These are phyloP conservation scores for Anthracocystis walkeri DNA, from an alignment of 1,284 basidiomycete species.

Conservation along the genomic window DNA sequence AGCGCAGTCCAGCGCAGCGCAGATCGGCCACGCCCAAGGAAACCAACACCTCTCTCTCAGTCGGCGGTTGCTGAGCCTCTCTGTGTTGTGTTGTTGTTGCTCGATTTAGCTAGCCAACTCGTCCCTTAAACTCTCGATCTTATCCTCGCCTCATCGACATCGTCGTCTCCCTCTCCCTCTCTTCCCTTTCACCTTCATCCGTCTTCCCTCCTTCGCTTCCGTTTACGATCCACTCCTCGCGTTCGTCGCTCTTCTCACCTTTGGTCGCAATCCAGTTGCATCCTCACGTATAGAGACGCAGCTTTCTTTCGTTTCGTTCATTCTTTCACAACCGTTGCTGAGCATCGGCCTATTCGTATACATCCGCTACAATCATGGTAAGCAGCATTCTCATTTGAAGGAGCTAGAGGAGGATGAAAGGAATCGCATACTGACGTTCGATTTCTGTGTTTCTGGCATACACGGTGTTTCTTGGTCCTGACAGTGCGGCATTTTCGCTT, in stretches of 20 bases:
- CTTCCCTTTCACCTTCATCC: slow-evolving; percentile 23
- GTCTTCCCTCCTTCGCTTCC: slow-evolving; percentile 6
- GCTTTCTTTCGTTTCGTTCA: slow-evolving; percentile 25
- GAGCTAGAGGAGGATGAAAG: background rate
- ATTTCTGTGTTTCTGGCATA: background rate
- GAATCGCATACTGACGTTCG: background rate
- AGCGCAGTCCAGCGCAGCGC: slow-evolving; percentile 1
- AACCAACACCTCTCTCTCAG: slow-evolving; percentile 15
- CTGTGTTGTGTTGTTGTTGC: background rate
- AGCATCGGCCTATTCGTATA: slow-evolving; percentile 33
- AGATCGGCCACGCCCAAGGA: slow-evolving; percentile 1
- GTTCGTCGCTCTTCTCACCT: slow-evolving; percentile 15
- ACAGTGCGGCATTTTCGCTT: slow-evolving; percentile 69
- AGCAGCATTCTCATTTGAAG: slow-evolving; percentile 2
- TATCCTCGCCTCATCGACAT: slow-evolving; percentile 11
- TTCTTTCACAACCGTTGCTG: slow-evolving; percentile 30
- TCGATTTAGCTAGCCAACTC: slow-evolving; percentile 4
- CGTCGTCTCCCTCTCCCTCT: slow-evolving; percentile 11
- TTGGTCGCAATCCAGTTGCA: background rate
- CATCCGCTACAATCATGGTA: slow-evolving; percentile 36
- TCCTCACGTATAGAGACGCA: slow-evolving; percentile 24
- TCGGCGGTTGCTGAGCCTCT: background rate
- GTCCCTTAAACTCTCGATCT: slow-evolving; percentile 33
- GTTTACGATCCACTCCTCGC: slow-evolving; percentile 7
- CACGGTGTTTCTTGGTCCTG: background rate